Evolutionary conservation across 345 rosid genomes (phyloP).

Genomic region (Ceriops tagal): DNA sequence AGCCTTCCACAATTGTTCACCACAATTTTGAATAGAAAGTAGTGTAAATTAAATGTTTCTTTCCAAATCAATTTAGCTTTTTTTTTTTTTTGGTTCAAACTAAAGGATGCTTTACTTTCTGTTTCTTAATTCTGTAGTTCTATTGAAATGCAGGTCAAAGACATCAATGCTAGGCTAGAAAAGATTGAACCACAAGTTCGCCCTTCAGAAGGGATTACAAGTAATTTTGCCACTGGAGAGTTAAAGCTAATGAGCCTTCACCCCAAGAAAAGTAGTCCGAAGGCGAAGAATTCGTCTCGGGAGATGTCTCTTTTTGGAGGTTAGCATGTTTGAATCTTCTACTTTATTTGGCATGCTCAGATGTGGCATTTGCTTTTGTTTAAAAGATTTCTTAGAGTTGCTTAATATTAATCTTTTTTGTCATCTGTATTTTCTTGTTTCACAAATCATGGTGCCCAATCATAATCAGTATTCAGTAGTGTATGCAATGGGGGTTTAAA

Average conservation of each 20-base stretch:
- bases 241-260: constrained; percentile 54
- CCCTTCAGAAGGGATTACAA: constrained; percentile 53
- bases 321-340: constrained; percentile 24
- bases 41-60: neutral
- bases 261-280: constrained; percentile 86
- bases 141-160: constrained; percentile 65
- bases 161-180: constrained; percentile 93
- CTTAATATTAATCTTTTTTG: neutral
- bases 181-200: constrained; percentile 76
- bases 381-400: neutral
- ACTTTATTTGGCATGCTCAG: neutral
- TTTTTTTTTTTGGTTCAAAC: neutral
- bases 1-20: constrained; percentile 3
- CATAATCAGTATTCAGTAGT: too few relatives aligned
- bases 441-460: too few relatives aligned
- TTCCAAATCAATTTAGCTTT: neutral
- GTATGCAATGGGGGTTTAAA: too few relatives aligned
- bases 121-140: constrained; percentile 2
- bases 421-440: too few relatives aligned
- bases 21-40: neutral
- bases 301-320: constrained; percentile 93
- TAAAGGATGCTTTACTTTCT: neutral
- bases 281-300: constrained; percentile 67
- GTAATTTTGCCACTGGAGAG: constrained; percentile 53
- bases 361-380: neutral